phyloP scores from a whole-genome alignment of 345 rosid species.

The Linum usitatissimum region DNA sequence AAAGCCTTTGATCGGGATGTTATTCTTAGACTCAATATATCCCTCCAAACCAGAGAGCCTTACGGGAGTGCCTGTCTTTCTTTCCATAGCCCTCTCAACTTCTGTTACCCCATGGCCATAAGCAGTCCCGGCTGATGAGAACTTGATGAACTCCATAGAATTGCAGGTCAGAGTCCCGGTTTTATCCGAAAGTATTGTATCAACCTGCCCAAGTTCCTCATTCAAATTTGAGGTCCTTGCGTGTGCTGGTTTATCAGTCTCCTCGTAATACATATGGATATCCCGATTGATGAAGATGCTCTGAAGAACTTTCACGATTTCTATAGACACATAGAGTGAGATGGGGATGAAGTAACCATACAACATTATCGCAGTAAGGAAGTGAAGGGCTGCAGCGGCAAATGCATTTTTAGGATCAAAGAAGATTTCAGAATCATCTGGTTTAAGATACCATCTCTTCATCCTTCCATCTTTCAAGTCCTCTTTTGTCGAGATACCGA shows the following conservation, averaged over 20 bases:
- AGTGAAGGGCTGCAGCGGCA: conserved; percentile 52
- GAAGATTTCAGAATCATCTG: conserved; percentile 54
- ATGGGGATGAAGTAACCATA: conserved; percentile 89
- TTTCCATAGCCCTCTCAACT: conserved; percentile 74
- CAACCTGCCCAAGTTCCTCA: conserved; percentile 97
- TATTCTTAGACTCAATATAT: conserved; percentile 12
- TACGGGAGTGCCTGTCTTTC: conserved; percentile 47
- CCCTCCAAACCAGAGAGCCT: conserved; percentile 14
- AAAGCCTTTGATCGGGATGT: conserved; percentile 56
- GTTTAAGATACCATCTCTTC: conserved; percentile 96
- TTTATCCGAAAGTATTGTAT: conserved; percentile 79
- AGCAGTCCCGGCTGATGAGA: conserved; percentile 71
- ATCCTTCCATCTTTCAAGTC: conserved; percentile 55
- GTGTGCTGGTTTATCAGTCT: conserved; percentile 73
- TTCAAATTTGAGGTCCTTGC: conserved; percentile 96
- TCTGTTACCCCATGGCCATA: conserved; percentile 83
- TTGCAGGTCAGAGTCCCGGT: conserved; percentile 96
- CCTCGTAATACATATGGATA: conserved; percentile 70
- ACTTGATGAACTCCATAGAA: conserved; percentile 92
- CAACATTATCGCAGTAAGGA: conserved; percentile 77
- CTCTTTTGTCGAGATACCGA: conserved; percentile 61
- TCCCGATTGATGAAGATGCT: conserved; percentile 85
- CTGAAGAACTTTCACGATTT: conserved; percentile 86
- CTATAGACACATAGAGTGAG: conserved; percentile 85
- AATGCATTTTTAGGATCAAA: conserved; percentile 56